Evolutionary conservation across 306 rosid species (phyloP).

Genomic region (Rosa rugosa): DNA sequence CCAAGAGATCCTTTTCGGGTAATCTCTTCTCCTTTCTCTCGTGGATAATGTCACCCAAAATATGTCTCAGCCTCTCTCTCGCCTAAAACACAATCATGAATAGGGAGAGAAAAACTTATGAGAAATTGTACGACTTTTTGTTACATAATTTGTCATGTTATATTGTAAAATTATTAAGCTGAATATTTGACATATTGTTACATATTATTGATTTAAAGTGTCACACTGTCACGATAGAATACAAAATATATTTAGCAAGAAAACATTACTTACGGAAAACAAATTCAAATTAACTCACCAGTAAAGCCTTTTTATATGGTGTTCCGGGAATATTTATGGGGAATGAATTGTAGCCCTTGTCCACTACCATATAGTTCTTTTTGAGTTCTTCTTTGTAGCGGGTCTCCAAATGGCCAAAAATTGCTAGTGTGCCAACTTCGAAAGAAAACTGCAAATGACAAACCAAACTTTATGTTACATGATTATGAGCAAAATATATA

Average conservation of each 20-base stretch:
- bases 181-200: too few species aligned
- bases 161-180: neutral
- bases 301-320: conserved; percentile 60
- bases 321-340: conserved; percentile 73
- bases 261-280: neutral
- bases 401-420: conserved; percentile 60
- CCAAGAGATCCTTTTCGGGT: conserved; percentile 57
- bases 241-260: neutral
- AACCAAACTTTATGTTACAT: neutral
- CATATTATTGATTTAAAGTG: neutral
- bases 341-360: conserved; percentile 82
- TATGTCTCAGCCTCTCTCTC: conserved; percentile 57
- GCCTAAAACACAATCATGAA: conserved; percentile 40
- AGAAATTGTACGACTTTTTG: neutral
- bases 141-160: too few species aligned
- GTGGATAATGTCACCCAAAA: conserved; percentile 54
- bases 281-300: conserved; percentile 32
- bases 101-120: neutral
- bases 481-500: neutral
- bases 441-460: conserved; percentile 65
- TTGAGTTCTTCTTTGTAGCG: conserved; percentile 56
- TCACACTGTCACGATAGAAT: neutral
- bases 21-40: conserved; percentile 66
- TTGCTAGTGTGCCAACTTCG: conserved; percentile 70
- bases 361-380: conserved; percentile 55